Percentiles rank a stretch among this genome's conserved stretches.
Conservation (phyloP, 192 early-diverging fungal species). For the Linnemannia hyalina region DNA sequence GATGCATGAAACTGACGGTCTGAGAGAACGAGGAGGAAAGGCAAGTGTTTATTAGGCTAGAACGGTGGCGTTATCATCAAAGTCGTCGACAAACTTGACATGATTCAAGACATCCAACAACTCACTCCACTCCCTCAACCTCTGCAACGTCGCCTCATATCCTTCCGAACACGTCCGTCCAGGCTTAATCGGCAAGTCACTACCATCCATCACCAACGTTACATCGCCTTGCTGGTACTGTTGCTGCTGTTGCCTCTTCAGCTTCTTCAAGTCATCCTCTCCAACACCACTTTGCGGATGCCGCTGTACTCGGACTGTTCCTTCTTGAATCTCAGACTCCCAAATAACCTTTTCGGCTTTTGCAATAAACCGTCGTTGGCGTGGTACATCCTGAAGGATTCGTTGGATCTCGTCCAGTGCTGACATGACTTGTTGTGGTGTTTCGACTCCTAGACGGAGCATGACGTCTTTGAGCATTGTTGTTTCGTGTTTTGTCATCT, state of each 20-base stretch:
- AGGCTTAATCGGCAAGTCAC: not conserved
- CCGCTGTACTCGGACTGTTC: conserved; percentile 25
- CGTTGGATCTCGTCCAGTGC: conserved; percentile 21
- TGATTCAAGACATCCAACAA: conserved; percentile 47
- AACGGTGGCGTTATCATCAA: conserved; percentile 8
- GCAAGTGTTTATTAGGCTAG: conserved; percentile 29
- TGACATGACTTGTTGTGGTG: conserved; percentile 21
- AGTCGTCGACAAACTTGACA: conserved; percentile 36
- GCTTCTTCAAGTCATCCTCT: not conserved
- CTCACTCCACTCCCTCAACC: conserved; percentile 39
- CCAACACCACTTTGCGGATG: not conserved
- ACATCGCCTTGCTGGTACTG: not conserved
- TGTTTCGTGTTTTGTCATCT: conserved; percentile 10
- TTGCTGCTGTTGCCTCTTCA: not conserved
- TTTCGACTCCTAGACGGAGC: conserved; percentile 12
- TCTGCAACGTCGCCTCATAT: conserved; percentile 29
- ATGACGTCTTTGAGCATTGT: conserved; percentile 19
- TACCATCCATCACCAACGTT: not conserved
- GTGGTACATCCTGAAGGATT: conserved; percentile 12
- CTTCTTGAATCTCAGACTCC: conserved; percentile 45
- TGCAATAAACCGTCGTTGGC: conserved; percentile 24
- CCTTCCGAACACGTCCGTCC: conserved; percentile 34
- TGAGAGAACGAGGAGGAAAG: not conserved
- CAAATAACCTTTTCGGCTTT: conserved; percentile 42
- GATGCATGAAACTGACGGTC: conserved; percentile 52